Conservation (phyloP, 139 green algal species). For the Nannochloris sp. region DNA sequence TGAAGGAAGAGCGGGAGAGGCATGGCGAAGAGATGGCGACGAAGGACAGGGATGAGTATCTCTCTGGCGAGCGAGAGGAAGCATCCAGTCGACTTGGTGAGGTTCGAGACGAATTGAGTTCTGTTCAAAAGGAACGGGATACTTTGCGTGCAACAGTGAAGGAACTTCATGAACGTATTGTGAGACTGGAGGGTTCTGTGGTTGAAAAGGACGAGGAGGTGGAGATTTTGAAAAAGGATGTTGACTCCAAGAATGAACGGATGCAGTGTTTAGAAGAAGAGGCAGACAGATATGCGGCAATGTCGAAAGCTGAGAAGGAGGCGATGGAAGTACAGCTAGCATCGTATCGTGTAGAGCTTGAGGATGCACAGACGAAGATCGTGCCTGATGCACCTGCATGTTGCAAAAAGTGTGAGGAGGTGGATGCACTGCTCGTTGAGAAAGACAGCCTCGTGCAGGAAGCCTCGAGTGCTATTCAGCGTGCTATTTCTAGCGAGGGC, state of each 20-base stretch:
- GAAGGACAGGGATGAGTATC: too few species aligned
- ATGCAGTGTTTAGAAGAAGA: not conserved
- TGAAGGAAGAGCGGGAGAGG: constrained; percentile 1
- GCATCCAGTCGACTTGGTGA: too few species aligned
- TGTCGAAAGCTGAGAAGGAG: not conserved
- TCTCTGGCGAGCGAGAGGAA: too few species aligned
- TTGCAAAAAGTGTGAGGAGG: too few species aligned
- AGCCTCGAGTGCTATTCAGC: too few species aligned
- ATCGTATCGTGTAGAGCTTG: too few species aligned
- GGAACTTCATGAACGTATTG: not conserved
- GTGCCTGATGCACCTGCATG: too few species aligned
- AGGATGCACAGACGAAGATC: too few species aligned
- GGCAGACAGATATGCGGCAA: not conserved
- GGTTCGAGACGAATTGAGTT: not conserved
- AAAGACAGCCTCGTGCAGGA: too few species aligned
- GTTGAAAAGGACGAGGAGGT: not conserved
- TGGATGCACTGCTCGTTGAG: too few species aligned
- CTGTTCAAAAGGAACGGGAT: not conserved
- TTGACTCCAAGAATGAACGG: not conserved
- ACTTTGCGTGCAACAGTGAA: not conserved
- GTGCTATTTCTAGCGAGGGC: too few species aligned
- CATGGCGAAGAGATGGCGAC: too few species aligned
- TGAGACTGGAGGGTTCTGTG: not conserved
- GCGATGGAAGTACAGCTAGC: not conserved
- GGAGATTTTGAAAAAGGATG: not conserved